Evolutionary conservation across 108 stramenopile species (phyloP), one percentile per base, ranked within the genome.

Genomic region (Parmales sp.): DNA sequence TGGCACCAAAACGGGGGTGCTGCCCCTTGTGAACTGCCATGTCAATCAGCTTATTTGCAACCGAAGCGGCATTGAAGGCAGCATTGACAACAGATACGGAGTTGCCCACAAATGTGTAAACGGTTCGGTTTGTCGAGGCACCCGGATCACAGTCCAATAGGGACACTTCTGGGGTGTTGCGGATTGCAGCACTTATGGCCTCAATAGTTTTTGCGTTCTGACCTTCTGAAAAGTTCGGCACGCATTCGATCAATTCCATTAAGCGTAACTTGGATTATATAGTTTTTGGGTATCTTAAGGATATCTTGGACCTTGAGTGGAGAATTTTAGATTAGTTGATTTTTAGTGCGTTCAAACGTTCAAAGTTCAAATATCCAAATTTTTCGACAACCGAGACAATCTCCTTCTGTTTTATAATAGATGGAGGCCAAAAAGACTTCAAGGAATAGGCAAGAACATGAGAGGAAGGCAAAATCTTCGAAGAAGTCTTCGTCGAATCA

Each of bases 1-100:
- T 60, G 31, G 54, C 54, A 28, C 54, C 54, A 34, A 60, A 60
- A 34, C 54, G 54, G 26, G 54, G 54, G 54, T 60, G 54, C n/a
- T 28, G 31, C 31, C 54, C 54, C 31, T 26, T 26, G 54, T 60
- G 54, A 13, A 34, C 54, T 60, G 16, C 29, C 54, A 60, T 60
- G 54, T 60, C 54, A 20, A 60, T 60, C 31, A 34, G 29, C 2
- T 34, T 34, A 28, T 60, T 60, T 28, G 54, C 54, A 16, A 60
- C 54, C 54, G 29, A 34, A 34, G 54, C 54, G 4, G 54, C 54
- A 16, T 60, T 60, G 31, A 60, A 60, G 26, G 54, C 54, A 2
- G n/a, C 54, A 28, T 28, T 34, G 26, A 60, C 20, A 1, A 60
- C 54, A 34, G 26, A 5, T 4, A 34, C 54, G 29, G 13, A 13